phyloP scores from a whole-genome alignment of 768 basidiomycete genomes.

The Sporobolomyces roseus region DNA sequence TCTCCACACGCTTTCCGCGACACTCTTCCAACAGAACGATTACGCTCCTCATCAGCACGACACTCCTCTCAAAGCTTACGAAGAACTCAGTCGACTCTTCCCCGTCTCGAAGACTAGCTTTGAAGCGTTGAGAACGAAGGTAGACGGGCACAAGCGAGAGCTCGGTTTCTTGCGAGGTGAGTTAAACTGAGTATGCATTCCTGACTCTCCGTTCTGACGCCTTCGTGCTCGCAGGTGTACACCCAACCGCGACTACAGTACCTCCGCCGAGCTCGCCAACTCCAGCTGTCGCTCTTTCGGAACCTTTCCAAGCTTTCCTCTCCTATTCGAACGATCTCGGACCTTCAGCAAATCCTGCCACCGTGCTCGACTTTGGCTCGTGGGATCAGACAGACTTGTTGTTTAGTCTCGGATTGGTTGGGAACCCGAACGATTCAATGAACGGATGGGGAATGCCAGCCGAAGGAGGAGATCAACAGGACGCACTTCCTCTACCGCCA shows the following conservation, averaged over 20 bases:
- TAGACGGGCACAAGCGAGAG: constrained; percentile 26
- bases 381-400: constrained; percentile 39
- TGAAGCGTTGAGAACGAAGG: neutral
- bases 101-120: neutral
- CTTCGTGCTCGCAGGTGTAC: neutral
- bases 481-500: neutral
- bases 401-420: constrained; percentile 33
- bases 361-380: constrained; percentile 31
- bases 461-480: neutral
- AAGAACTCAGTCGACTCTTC: constrained; percentile 16
- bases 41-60: constrained; percentile 36
- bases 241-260: constrained; percentile 7
- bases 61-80: constrained; percentile 25
- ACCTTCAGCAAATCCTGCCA: constrained; percentile 4
- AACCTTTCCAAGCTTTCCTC: constrained; percentile 37
- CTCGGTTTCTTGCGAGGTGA: constrained; percentile 21
- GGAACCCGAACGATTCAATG: constrained; percentile 6
- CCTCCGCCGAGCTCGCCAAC: neutral
- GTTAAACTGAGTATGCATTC: neutral
- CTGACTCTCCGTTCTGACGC: neutral
- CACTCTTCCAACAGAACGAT: constrained; percentile 24
- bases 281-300: constrained; percentile 2
- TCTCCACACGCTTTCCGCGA: constrained; percentile 19
- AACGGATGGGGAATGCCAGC: neutral
- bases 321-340: constrained; percentile 26